Conservation (phyloP, 192 early-diverging fungal genomes). For the Backusella tuberculispora region DNA sequence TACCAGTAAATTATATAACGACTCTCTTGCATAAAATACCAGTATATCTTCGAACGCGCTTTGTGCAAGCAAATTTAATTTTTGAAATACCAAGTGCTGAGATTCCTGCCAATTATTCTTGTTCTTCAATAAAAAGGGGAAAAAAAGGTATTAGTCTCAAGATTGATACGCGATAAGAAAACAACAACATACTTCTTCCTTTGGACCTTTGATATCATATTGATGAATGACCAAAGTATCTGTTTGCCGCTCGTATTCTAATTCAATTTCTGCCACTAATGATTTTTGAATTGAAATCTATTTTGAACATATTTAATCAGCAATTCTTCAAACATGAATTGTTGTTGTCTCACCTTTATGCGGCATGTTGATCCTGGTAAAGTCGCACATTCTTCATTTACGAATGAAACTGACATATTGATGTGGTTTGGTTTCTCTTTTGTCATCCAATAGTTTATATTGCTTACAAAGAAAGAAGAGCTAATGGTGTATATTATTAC, state of each 20-base stretch:
- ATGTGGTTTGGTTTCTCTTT: slow-evolving; percentile 20
- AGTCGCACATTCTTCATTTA: slow-evolving; percentile 8
- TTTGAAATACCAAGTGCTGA: slow-evolving; percentile 46
- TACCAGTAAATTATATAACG: slow-evolving; percentile 44
- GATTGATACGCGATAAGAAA: not conserved
- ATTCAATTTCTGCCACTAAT: slow-evolving; percentile 15
- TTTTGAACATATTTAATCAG: not conserved
- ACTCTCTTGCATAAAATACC: slow-evolving; percentile 29
- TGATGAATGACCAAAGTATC: slow-evolving; percentile 20
- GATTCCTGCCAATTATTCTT: slow-evolving; percentile 43
- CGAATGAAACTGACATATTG: not conserved
- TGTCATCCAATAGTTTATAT: slow-evolving; percentile 21
- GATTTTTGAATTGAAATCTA: slow-evolving; percentile 23
- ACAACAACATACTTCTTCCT: slow-evolving; percentile 22
- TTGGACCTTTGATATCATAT: slow-evolving; percentile 22
- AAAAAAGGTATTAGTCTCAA: not conserved
- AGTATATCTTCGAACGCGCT: slow-evolving; percentile 43
- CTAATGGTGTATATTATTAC: not conserved
- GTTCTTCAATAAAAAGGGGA: not conserved
- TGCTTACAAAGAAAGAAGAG: not conserved
- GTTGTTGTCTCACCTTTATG: not conserved
- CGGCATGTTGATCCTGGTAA: slow-evolving; percentile 25
- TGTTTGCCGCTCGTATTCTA: slow-evolving; percentile 22
- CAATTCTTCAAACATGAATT: not conserved
- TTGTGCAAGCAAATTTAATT: slow-evolving; percentile 43